Conservation (phyloP, 768 basidiomycete species). For the Pleurotus cornucopiae region DNA sequence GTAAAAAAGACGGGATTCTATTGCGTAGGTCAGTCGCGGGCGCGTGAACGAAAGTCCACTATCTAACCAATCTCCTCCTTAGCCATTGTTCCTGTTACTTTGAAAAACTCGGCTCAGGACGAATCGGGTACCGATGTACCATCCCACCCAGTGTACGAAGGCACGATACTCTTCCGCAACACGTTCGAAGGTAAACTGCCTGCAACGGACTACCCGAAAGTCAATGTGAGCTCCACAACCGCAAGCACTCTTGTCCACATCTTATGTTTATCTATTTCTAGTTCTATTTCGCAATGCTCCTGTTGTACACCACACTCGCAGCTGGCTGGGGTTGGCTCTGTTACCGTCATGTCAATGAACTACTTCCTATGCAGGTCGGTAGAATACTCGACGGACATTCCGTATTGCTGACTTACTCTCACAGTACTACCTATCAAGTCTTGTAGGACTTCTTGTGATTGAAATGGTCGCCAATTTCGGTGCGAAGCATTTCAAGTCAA, state of each 20-base stretch:
- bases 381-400: background rate
- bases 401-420: background rate
- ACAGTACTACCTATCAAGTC: slow-evolving; percentile 88
- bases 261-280: too few relatives aligned
- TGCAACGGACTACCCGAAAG: slow-evolving; percentile 96
- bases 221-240: slow-evolving; percentile 48
- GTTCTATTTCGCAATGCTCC: slow-evolving; percentile 72
- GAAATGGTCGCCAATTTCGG: slow-evolving; percentile 96
- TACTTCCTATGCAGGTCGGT: slow-evolving; percentile 83
- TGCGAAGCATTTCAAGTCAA: slow-evolving; percentile 23
- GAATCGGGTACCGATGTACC: slow-evolving; percentile 44
- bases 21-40: slow-evolving; percentile 77
- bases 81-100: slow-evolving; percentile 89
- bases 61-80: background rate
- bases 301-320: slow-evolving; percentile 70
- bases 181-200: slow-evolving; percentile 84
- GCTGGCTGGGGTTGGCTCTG: slow-evolving; percentile 81
- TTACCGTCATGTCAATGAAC: slow-evolving; percentile 72
- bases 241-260: too few relatives aligned
- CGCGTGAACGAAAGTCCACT: slow-evolving; percentile 6
- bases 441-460: slow-evolving; percentile 80
- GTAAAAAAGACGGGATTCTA: slow-evolving; percentile 92
- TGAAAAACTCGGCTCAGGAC: slow-evolving; percentile 38
- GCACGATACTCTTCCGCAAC: slow-evolving; percentile 82
- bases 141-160: slow-evolving; percentile 74